Evolutionary conservation across 2,329 filamentous ascomycete species (phyloP), one percentile per base, ranked within the genome.

Genomic region (Alternaria solani): DNA sequence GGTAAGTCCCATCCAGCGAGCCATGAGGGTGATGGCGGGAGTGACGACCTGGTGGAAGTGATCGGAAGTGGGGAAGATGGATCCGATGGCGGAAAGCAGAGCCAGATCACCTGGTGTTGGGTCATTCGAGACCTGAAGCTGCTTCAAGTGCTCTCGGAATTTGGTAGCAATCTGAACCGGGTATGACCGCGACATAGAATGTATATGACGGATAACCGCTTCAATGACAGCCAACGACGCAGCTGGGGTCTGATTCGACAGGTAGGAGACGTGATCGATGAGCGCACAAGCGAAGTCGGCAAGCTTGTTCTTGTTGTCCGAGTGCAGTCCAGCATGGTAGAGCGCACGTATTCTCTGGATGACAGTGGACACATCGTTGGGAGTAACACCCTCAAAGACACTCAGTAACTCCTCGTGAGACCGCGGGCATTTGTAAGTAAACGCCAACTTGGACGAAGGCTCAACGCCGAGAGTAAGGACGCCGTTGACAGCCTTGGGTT

Each of bases 31-130:
- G 79, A 93, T 91, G 0, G 94, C 91, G 2, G 95, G 95, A 2
- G 95, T 99, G 41, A 93, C 91, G 36, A 98, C 92, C 70, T 95
- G 91, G 72, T 99, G 95, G 79, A 98, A 99, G 79, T 98, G 94
- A 79, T 99, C 95, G 0, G 94, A 97, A 0, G 95, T 97, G 5
- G 95, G 94, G 73, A 96, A 99, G 54, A 96, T 91, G 2, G 88
- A 89, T 41, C 90, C 88, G 61, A 97, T 87, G 0, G 92, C 93
- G 0, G 92, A 94, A 36, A 99, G 81, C n/a, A 96, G 81, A 23
- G 93, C 81, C 20, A 99, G 80, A 71, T 99, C 94, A 18, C 92
- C 92, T n/a, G 84, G 75, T 12, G 77, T 68, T 76, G 85, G 72
- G 77, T 86, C 69, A 84, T 87, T 83, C 2, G 84, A 79, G 12